phyloP scores from a whole-genome alignment of 176 grass and related monocot species.

The Guadua angustifolia region DNA sequence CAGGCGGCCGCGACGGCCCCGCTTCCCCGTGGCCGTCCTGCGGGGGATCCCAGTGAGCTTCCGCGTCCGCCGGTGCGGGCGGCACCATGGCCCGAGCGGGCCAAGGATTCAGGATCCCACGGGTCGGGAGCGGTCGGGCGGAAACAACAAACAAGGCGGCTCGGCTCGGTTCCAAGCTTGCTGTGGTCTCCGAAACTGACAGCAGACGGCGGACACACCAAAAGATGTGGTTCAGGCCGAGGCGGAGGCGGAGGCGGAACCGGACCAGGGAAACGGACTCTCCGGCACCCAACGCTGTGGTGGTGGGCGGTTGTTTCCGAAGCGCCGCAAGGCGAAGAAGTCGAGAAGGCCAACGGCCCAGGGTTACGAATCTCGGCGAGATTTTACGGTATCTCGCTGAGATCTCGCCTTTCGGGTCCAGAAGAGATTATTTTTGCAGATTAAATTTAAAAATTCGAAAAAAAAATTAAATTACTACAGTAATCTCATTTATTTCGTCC shows the following conservation, averaged over 20 bases:
- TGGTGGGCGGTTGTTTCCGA: not conserved
- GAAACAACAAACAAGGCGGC: not conserved
- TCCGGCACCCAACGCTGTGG: not conserved
- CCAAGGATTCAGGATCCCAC: not conserved
- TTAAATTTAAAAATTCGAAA: too few species aligned
- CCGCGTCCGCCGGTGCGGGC: not conserved
- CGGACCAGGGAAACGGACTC: not conserved
- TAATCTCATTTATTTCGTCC: too few species aligned
- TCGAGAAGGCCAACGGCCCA: not conserved
- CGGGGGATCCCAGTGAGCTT: not conserved
- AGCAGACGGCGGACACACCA: not conserved
- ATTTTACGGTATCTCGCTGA: too few species aligned
- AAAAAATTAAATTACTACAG: too few species aligned
- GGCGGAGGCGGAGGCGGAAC: not conserved
- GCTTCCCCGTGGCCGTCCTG: not conserved
- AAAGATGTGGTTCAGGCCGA: not conserved
- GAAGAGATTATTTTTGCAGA: too few species aligned
- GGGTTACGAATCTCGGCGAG: too few species aligned
- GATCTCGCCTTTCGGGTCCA: too few species aligned
- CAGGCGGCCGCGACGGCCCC: not conserved
- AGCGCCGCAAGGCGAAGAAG: not conserved
- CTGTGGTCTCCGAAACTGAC: not conserved
- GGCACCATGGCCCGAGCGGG: constrained; percentile 29
- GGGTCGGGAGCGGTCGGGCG: not conserved
- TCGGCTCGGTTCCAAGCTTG: not conserved